A percentile compares a stretch with the other conserved stretches of the same genome.
Evolutionary conservation across 768 basidiomycete species (phyloP).

Genomic region (Tulasnella sp.): DNA sequence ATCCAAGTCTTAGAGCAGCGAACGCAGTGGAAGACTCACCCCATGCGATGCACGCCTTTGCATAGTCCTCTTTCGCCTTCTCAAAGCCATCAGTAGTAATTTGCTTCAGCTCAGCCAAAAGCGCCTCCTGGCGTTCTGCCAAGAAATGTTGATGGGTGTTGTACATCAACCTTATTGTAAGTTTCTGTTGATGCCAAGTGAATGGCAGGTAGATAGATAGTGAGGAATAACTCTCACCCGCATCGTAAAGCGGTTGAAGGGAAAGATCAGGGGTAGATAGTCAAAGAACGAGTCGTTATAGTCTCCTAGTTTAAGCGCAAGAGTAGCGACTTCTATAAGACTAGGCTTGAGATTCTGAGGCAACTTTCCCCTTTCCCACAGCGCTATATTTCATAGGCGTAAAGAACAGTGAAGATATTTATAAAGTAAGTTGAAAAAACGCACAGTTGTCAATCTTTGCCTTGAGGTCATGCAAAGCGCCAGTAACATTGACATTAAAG

Average conservation of each 20-base stretch:
- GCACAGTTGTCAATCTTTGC: conserved; percentile 46
- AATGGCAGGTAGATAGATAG: too few species aligned
- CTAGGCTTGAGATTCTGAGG: conserved; percentile 64
- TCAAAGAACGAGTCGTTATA: conserved; percentile 90
- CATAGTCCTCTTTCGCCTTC: conserved; percentile 65
- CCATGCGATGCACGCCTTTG: conserved; percentile 53
- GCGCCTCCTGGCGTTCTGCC: conserved; percentile 49
- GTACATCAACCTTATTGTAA: conserved; percentile 84
- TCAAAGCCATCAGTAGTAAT: conserved; percentile 53
- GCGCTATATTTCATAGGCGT: too few species aligned
- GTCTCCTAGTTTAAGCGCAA: conserved; percentile 71
- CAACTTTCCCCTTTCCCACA: conserved; percentile 83
- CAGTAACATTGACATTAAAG: not conserved
- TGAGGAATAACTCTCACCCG: too few species aligned
- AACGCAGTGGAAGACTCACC: conserved; percentile 38
- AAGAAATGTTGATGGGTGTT: conserved; percentile 55
- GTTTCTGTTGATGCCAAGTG: conserved; percentile 74
- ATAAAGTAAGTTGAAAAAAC: not conserved
- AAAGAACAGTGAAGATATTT: not conserved
- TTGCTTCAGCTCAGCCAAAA: conserved; percentile 47
- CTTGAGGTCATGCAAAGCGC: conserved; percentile 3
- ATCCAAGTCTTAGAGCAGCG: too few species aligned
- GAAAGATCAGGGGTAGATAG: conserved; percentile 73
- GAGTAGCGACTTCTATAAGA: conserved; percentile 55
- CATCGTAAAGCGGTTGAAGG: conserved; percentile 94